Conservation (phyloP, 306 rosid species). For the Mimosa bimucronata region DNA sequence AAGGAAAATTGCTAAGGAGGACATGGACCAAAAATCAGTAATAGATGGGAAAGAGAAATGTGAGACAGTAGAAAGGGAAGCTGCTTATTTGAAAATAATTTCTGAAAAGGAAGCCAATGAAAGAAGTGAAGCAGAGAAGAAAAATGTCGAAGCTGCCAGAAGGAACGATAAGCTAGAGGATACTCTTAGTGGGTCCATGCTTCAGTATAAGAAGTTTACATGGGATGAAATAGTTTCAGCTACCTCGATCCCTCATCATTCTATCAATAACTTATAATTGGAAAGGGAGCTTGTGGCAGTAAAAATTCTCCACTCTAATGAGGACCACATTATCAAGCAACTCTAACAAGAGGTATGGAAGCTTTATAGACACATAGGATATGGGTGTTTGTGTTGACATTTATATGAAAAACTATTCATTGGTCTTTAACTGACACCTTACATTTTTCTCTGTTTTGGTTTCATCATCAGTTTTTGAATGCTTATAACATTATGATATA, state of each 20-base stretch:
- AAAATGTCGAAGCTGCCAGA: constrained; percentile 60
- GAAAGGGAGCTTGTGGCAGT: constrained; percentile 62
- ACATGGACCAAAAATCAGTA: constrained; percentile 55
- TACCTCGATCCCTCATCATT: constrained; percentile 88
- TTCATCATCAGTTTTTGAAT: no score
- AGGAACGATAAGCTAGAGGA: constrained; percentile 74
- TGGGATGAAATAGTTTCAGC: constrained; percentile 91
- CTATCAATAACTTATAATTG: constrained; percentile 54
- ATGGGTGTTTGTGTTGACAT: no score
- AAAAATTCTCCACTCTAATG: constrained; percentile 76
- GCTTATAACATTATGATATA: no score
- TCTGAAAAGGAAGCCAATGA: constrained; percentile 73
- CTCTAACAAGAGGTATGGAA: constrained; percentile 83
- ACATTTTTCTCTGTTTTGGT: no score
- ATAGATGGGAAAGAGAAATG: constrained; percentile 60
- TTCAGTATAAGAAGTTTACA: constrained; percentile 57
- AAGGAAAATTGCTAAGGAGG: constrained; percentile 65
- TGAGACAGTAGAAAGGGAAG: constrained; percentile 69
- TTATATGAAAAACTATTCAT: no score
- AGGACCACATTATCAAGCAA: constrained; percentile 58
- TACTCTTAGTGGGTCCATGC: constrained; percentile 65
- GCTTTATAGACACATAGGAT: neutral
- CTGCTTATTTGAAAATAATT: constrained; percentile 55
- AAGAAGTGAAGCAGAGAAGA: constrained; percentile 71
- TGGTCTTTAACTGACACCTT: no score